phyloP scores from a whole-genome alignment of 1,284 basidiomycete species.

The Tilletia caries region DNA sequence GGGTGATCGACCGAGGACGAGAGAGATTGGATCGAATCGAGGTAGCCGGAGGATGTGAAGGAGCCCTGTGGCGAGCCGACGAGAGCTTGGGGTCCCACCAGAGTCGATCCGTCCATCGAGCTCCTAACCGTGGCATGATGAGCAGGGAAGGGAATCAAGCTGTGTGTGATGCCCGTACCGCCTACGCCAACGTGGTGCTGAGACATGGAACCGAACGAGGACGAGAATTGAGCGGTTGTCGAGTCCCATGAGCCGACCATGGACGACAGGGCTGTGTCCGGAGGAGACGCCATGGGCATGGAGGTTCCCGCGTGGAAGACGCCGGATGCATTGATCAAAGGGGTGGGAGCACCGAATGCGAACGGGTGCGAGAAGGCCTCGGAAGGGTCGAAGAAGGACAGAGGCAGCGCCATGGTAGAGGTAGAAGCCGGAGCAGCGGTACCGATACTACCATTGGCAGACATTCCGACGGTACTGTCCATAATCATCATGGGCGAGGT shows the following conservation, averaged over 20 bases:
- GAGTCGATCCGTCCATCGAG: no score
- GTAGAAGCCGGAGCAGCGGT: background rate
- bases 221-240: background rate
- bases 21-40: background rate
- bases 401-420: background rate
- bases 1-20: background rate
- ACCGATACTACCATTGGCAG: background rate
- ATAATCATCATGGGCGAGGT: conserved; percentile 17
- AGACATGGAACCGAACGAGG: background rate
- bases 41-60: background rate
- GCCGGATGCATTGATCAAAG: background rate
- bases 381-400: background rate
- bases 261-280: background rate
- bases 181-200: no score
- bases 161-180: background rate
- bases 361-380: background rate
- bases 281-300: background rate
- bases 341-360: background rate
- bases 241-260: background rate
- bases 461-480: background rate
- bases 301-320: background rate
- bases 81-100: background rate
- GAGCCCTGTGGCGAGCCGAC: conserved; percentile 3
- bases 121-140: background rate
- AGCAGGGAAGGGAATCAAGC: background rate